These are phyloP conservation scores for Eutypa lata DNA, from an alignment of 2,329 filamentous ascomycete genomes.

Conservation along the genomic window DNA sequence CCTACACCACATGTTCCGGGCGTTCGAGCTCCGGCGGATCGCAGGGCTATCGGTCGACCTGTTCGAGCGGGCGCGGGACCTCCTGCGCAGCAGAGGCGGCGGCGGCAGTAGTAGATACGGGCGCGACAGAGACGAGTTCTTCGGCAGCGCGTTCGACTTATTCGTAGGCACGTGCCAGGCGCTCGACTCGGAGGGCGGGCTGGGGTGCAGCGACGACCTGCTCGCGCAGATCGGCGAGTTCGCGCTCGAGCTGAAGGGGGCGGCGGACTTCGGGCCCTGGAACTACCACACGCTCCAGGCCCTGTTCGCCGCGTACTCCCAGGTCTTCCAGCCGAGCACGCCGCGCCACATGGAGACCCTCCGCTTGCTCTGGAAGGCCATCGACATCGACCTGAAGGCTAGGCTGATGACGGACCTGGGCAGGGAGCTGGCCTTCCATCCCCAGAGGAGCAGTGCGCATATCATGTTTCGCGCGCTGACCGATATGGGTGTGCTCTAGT, in stretches of 20 bases:
- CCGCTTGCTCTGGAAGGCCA: constrained; percentile 3
- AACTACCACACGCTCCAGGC: constrained; percentile 1
- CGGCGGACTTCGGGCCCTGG: constrained; percentile 7
- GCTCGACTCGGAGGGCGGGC: constrained; percentile 12
- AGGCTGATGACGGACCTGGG: constrained; percentile 1
- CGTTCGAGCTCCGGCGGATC: constrained; percentile 6
- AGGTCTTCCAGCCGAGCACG: constrained; percentile 11
- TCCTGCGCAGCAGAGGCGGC: constrained; percentile 1
- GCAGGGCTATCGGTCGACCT: constrained; percentile 7
- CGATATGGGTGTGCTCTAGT: constrained; percentile 5
- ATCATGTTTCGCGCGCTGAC: constrained; percentile 9
- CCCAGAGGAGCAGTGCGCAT: constrained; percentile 4
- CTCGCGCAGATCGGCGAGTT: constrained; percentile 15
- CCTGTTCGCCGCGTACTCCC: constrained; percentile 10
- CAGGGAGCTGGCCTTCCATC: neutral
- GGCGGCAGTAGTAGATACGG: neutral
- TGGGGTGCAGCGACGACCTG: constrained; percentile 14
- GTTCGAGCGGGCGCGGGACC: constrained; percentile 10
- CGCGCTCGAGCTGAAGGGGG: constrained; percentile 8
- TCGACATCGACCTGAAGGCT: neutral
- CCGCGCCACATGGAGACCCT: constrained; percentile 9
- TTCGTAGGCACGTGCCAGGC: constrained; percentile 10
- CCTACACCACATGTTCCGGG: constrained; percentile 8
- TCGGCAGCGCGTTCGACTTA: constrained; percentile 1
- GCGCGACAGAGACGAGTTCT: neutral